Percentiles rank a stretch among this genome's conserved stretches.
Evolutionary conservation across 148 eudicot species (phyloP).

Genomic region (Silene uniflora): DNA sequence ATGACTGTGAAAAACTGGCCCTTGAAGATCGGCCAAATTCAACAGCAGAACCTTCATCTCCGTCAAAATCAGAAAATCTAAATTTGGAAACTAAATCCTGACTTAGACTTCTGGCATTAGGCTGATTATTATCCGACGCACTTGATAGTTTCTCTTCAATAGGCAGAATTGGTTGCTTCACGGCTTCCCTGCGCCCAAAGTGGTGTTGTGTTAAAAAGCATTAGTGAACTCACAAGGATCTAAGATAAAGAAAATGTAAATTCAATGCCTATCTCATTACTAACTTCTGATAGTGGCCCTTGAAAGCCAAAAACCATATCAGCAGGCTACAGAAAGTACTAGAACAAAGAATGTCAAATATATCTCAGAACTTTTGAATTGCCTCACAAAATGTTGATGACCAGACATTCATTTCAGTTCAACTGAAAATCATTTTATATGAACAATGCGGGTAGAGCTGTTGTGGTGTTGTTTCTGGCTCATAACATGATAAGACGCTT

Average conservation of each 20-base stretch:
- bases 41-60: slow-evolving; percentile 26
- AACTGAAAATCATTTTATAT: background rate
- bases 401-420: background rate
- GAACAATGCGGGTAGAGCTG: background rate
- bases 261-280: background rate
- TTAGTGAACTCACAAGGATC: background rate
- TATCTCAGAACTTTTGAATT: too few species aligned
- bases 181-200: slow-evolving; percentile 19
- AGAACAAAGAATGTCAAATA: too few species aligned
- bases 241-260: background rate
- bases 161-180: slow-evolving; percentile 18
- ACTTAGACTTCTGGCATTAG: slow-evolving; percentile 7
- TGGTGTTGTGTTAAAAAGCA: background rate
- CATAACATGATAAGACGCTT: too few species aligned
- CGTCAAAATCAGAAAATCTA: slow-evolving; percentile 10
- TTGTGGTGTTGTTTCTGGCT: background rate
- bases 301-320: too few species aligned
- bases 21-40: slow-evolving; percentile 21
- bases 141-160: slow-evolving; percentile 10
- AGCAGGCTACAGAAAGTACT: too few species aligned
- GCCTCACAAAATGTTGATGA: background rate
- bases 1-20: slow-evolving; percentile 21
- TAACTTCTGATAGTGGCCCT: too few species aligned
- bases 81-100: slow-evolving; percentile 10
- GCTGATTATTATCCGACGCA: slow-evolving; percentile 3